phyloP scores from a whole-genome alignment of 805 yeast genomes.

The Jamesozyma gamospora region DNA sequence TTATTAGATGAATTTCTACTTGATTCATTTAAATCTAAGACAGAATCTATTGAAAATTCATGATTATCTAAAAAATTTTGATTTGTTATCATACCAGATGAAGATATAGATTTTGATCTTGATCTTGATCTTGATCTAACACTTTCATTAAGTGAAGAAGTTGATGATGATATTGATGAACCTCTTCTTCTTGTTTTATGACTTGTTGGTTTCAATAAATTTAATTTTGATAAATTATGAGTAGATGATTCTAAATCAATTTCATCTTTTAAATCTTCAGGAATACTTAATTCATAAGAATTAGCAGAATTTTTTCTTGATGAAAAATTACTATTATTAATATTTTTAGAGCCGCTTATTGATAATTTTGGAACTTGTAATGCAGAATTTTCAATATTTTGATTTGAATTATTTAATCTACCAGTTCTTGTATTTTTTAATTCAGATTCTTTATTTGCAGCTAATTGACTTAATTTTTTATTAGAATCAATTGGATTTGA shows the following conservation, averaged over 20 bases:
- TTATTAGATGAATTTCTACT: not conserved
- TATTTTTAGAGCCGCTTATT: not conserved
- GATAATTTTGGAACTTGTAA: slow-evolving; percentile 10
- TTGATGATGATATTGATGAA: not conserved
- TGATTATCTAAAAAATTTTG: not conserved
- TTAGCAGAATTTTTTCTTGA: too few species aligned
- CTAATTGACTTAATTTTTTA: slow-evolving; percentile 4
- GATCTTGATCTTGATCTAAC: not conserved
- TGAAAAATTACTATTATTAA: not conserved
- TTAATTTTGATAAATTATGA: too few species aligned
- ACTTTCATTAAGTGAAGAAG: not conserved
- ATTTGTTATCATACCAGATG: not conserved
- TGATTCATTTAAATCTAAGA: slow-evolving; percentile 4
- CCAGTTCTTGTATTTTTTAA: slow-evolving; percentile 12
- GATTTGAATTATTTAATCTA: not conserved
- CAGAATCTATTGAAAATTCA: slow-evolving; percentile 7
- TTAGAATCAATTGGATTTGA: not conserved
- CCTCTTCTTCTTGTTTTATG: not conserved
- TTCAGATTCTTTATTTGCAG: slow-evolving; percentile 17
- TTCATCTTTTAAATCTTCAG: too few species aligned
- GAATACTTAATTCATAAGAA: too few species aligned
- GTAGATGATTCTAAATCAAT: too few species aligned
- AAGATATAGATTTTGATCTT: slow-evolving; percentile 4
- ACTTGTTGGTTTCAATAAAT: too few species aligned
- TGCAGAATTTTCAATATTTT: slow-evolving; percentile 3